phyloP scores from a whole-genome alignment of 2,329 filamentous ascomycete species.

The Apiospora saccharicola region DNA sequence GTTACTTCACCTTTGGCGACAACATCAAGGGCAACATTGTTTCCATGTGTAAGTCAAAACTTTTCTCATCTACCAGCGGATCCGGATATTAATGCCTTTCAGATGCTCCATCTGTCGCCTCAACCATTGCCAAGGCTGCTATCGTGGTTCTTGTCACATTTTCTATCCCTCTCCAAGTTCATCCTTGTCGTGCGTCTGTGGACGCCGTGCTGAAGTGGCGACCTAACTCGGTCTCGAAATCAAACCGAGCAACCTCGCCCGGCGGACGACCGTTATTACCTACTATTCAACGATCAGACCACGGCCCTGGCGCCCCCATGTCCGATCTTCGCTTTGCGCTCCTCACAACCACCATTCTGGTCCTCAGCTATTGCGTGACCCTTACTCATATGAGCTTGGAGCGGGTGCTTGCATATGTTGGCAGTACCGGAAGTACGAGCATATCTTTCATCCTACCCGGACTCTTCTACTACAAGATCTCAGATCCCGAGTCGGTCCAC shows the following conservation, averaged over 20 bases:
- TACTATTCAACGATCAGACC: conserved; percentile 52
- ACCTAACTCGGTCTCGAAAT: conserved; percentile 57
- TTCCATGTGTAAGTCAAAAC: conserved; percentile 74
- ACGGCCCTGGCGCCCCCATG: conserved; percentile 69
- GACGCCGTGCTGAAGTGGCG: conserved; percentile 96
- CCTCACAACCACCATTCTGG: conserved; percentile 85
- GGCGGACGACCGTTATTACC: conserved; percentile 54
- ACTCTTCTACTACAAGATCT: conserved; percentile 98
- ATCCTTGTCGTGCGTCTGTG: conserved; percentile 93
- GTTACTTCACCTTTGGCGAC: conserved; percentile 94
- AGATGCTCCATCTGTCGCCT: conserved; percentile 78
- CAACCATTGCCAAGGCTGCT: conserved; percentile 91
- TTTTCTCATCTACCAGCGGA: not conserved
- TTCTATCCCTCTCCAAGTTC: conserved; percentile 93
- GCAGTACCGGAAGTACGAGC: conserved; percentile 90
- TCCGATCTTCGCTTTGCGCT: conserved; percentile 87
- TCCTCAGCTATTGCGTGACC: conserved; percentile 84
- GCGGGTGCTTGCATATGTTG: conserved; percentile 92
- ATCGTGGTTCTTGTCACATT: conserved; percentile 97
- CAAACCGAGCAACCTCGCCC: conserved; percentile 50
- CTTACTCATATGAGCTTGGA: conserved; percentile 92
- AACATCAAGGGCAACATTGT: conserved; percentile 92
- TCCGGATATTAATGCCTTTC: conserved; percentile 24
- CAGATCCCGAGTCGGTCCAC: conserved; percentile 82
- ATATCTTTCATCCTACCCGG: conserved; percentile 98